Evolutionary conservation across 2,329 filamentous ascomycete genomes (phyloP).

Genomic region (Pseudocercospora vitis): DNA sequence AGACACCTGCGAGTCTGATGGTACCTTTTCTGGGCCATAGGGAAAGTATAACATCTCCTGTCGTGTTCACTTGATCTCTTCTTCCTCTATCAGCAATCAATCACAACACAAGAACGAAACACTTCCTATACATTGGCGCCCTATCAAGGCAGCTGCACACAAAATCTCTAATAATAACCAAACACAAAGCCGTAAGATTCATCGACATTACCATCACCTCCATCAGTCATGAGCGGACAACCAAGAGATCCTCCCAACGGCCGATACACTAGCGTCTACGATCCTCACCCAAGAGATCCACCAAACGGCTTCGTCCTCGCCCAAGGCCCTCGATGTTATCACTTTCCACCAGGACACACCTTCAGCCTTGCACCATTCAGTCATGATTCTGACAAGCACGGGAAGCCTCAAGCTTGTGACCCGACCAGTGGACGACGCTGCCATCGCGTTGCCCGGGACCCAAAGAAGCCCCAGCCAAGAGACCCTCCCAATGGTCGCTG

Average conservation of each 20-base stretch:
- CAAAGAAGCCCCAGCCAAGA: not conserved
- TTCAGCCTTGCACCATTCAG: not conserved
- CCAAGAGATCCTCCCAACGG: not conserved
- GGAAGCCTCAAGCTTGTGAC: not conserved
- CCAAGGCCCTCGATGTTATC: not conserved
- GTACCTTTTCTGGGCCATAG: not conserved
- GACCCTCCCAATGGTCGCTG: not conserved
- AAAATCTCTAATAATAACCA: not conserved
- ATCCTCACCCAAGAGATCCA: not conserved
- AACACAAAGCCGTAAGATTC: not conserved
- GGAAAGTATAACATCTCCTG: conserved; percentile 6
- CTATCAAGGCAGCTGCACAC: not conserved
- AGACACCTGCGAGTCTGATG: conserved; percentile 1
- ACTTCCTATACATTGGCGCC: not conserved
- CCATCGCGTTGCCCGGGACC: too few species aligned
- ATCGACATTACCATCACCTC: not conserved
- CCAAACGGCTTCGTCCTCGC: not conserved
- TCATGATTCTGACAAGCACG: not conserved
- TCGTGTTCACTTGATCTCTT: not conserved
- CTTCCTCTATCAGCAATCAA: conserved; percentile 2
- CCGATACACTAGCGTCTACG: not conserved
- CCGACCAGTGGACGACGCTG: not conserved
- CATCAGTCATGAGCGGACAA: not conserved
- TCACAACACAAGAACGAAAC: conserved; percentile 1
- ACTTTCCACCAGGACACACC: not conserved